Evolutionary conservation across 495 filamentous ascomycete genomes (phyloP).

Genomic region (Annulohypoxylon stygium): DNA sequence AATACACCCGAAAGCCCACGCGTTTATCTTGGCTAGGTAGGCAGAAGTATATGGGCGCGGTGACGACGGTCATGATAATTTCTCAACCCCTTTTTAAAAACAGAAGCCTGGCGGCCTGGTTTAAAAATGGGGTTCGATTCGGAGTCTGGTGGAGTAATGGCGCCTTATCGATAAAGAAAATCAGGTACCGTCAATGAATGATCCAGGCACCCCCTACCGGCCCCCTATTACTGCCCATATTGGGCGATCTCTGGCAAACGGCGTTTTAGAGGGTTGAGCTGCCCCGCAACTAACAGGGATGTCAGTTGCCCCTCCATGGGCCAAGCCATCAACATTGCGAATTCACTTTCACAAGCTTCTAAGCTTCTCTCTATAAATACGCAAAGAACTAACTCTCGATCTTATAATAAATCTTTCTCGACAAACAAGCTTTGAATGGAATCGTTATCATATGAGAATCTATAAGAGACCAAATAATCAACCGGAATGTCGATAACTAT

Average conservation of each 20-base stretch:
- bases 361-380: constrained; percentile 17
- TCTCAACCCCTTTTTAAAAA: too few relatives aligned
- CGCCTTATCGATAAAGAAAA: constrained; percentile 1
- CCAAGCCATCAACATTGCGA: constrained; percentile 37
- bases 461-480: neutral
- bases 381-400: constrained; percentile 35
- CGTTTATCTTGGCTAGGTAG: neutral
- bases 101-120: too few relatives aligned
- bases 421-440: constrained; percentile 2
- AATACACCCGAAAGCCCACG: neutral
- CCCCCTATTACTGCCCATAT: neutral
- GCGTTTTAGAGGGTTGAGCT: neutral
- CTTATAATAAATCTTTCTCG: constrained; percentile 5
- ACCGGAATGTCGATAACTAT: constrained; percentile 64
- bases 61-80: neutral
- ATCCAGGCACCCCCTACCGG: neutral
- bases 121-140: neutral
- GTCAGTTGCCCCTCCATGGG: constrained; percentile 18
- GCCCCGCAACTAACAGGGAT: constrained; percentile 19
- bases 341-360: constrained; percentile 29
- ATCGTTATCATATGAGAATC: constrained; percentile 28
- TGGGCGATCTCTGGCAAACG: constrained; percentile 10
- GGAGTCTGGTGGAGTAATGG: neutral
- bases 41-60: neutral
- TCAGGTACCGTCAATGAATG: neutral